Base-by-base conservation (phyloP, 2,329 filamentous ascomycete genomes). In the Colletotrichum echinochloae region DNA sequence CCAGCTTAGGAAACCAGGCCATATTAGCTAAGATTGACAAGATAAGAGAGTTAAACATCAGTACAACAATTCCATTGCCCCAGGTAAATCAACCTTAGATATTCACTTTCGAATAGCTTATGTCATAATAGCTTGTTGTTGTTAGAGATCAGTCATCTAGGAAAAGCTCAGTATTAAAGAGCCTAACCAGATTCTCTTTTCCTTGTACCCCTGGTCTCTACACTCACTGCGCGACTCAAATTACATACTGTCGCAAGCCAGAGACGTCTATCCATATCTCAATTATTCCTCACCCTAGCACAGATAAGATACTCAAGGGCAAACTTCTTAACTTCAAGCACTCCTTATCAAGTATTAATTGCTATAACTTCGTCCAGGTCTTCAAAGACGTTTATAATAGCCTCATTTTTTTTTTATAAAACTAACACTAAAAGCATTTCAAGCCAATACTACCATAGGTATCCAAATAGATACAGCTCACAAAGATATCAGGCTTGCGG, bases 101-200 rank as follows among this genome's bases (percentile, higher is more conserved):
- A 51, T 28, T 37, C n/a, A 26, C 35, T 30, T 61, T 8, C 59
- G 39, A 33, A 61, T 51, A 39, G 35, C 48, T 62, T 28, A 62
- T 52, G 37, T 33, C 23, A 16, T 41, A n/a, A 2, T 90, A 94
- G 82, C 92, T 96, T 75, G 91, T 92, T 51, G 93, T 95, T 9
- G 93, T 95, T n/a, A 93, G 94, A 72, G 94, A 93, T 74, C 93
- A 96, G 77, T 95, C 92, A 0, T 94, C 93, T 56, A 94, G 93
- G 77, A 96, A 96, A 83, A 94, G 91, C 79, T 95, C 93, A 1
- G 91, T 95, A 26, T 83, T 96, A 51, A 92, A 96, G 78, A 94
- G 81, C 28, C 69, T 87, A 28, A 87, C 85, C 0, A 82, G 83
- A 0, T 84, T 87, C 46, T 79, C 81, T 0, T 85, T 87, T 41